Conservation (phyloP, 176 grass and related monocot species). For the Cocos nucifera region DNA sequence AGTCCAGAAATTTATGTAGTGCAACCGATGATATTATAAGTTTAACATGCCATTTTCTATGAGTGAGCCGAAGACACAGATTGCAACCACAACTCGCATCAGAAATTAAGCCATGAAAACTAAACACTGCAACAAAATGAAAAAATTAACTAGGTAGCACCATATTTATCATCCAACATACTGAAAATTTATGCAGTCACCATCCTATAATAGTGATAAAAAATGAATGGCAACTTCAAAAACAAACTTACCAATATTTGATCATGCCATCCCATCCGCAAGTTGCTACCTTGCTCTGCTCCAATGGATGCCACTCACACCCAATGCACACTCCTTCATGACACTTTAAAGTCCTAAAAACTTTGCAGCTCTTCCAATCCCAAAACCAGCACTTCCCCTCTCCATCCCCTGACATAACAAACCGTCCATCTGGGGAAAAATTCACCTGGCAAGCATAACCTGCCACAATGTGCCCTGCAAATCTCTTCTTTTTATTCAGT, state of each 20-base stretch:
- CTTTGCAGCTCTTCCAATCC: constrained; percentile 98
- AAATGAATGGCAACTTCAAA: too few species aligned
- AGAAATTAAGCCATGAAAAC: too few species aligned
- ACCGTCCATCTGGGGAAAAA: constrained; percentile 93
- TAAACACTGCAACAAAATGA: too few species aligned
- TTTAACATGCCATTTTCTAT: too few species aligned
- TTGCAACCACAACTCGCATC: too few species aligned
- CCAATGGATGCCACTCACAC: constrained; percentile 94
- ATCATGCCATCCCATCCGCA: constrained; percentile 98
- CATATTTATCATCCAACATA: too few species aligned
- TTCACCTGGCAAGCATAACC: constrained; percentile 98
- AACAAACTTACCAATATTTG: constrained; percentile 83
- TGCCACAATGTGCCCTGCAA: constrained; percentile 89
- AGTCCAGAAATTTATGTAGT: too few species aligned
- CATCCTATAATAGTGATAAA: too few species aligned
- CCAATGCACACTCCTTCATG: constrained; percentile 97
- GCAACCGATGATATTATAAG: too few species aligned
- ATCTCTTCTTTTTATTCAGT: constrained; percentile 98
- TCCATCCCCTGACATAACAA: constrained; percentile 91
- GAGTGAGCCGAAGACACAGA: too few species aligned
- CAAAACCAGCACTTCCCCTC: constrained; percentile 98
- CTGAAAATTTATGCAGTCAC: too few species aligned
- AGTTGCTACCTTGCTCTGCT: constrained; percentile 95
- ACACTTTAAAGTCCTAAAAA: constrained; percentile 75
- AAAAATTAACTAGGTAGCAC: too few species aligned